Evolutionary conservation across 768 basidiomycete species (phyloP).

Genomic region (Calvatia gigantea): DNA sequence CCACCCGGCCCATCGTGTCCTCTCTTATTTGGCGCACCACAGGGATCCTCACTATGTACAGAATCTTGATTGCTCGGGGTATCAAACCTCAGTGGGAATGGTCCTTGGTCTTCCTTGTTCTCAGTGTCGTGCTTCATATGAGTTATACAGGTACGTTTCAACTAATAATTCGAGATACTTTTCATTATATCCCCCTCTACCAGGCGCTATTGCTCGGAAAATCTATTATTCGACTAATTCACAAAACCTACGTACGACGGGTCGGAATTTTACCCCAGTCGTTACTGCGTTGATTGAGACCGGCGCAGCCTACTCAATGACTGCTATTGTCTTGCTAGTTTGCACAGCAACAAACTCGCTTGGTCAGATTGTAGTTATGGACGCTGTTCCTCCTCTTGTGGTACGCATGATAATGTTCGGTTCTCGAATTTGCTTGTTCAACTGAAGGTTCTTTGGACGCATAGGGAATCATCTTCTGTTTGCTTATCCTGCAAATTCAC

Average conservation of each 20-base stretch:
- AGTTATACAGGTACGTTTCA: background rate
- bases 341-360: background rate
- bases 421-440: background rate
- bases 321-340: background rate
- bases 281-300: background rate
- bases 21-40: too few relatives aligned
- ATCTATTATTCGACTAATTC: background rate
- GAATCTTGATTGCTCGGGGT: background rate
- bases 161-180: too few relatives aligned
- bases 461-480: background rate
- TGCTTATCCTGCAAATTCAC: background rate
- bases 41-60: background rate
- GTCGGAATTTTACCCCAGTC: background rate
- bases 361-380: background rate
- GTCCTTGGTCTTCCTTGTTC: background rate
- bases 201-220: background rate
- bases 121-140: background rate
- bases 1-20: too few relatives aligned
- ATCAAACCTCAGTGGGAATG: background rate
- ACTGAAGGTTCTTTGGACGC: background rate
- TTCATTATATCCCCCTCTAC: background rate
- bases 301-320: background rate
- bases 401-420: background rate
- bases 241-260: background rate
- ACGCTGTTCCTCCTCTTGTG: background rate